Evolutionary conservation across 768 basidiomycete genomes (phyloP).

Genomic region (Macrocybe gigantea): DNA sequence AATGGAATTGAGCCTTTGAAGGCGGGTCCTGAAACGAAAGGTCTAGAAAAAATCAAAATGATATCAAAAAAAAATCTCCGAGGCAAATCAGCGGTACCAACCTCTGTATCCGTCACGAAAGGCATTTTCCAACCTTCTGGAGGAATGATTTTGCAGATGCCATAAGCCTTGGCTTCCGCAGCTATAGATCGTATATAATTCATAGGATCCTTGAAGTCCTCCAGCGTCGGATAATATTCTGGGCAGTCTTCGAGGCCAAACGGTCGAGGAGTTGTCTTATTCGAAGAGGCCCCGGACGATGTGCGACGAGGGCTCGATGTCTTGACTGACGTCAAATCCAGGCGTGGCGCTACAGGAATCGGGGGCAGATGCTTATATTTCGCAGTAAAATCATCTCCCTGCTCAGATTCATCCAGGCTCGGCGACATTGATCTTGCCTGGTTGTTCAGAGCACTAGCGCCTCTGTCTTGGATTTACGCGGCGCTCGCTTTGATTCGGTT

Average conservation of each 20-base stretch:
- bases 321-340: conserved; percentile 72
- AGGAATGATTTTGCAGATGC: conserved; percentile 95
- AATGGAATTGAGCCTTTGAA: conserved; percentile 93
- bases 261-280: conserved; percentile 44
- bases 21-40: conserved; percentile 93
- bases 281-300: conserved; percentile 20
- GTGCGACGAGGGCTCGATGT: conserved; percentile 46
- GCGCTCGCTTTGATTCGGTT: conserved; percentile 59
- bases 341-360: conserved; percentile 53
- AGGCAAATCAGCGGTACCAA: conserved; percentile 27
- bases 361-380: conserved; percentile 46
- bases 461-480: conserved; percentile 88
- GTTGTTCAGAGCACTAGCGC: conserved; percentile 72
- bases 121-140: conserved; percentile 94
- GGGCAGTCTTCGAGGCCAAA: conserved; percentile 91
- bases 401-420: conserved; percentile 48
- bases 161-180: conserved; percentile 64
- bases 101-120: conserved; percentile 92
- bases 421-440: conserved; percentile 54
- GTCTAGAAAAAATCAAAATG: conserved; percentile 36
- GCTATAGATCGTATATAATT: conserved; percentile 83
- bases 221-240: conserved; percentile 79
- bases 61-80: no score
- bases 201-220: conserved; percentile 94
- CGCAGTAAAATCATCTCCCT: conserved; percentile 39